Evolutionary conservation across 2,329 filamentous ascomycete genomes (phyloP), one percentile per base, ranked within the genome.

Genomic region (Xylaria arbuscula): DNA sequence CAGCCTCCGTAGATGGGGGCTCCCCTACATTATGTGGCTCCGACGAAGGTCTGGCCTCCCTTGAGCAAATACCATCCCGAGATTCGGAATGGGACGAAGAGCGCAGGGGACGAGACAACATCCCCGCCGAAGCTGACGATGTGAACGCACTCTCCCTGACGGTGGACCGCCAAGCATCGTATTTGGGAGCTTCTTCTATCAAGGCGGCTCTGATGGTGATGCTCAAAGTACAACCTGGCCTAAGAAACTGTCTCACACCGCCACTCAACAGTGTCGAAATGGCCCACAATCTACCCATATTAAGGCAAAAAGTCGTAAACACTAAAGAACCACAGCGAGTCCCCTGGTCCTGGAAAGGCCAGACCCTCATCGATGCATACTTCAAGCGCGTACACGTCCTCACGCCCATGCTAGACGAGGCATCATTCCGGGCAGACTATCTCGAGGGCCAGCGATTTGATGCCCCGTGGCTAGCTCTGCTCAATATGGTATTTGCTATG

Each of bases 401-500:
- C 72, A 86, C 90, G 3, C 92, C 92, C 0, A 89, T 93, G 85
- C 83, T 94, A 2, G 91, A 94, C 72, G 91, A 93, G 77, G 86
- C 87, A 19, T 85, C 87, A 10, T 93, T 93, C 78, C 87, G 89
- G 70, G 87, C 88, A 10, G 88, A 88, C 61, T 91, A 90, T 72
- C 81, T 89, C 17, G 85, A 87, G 66, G 87, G 87, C 11, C 86
- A 88, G 70, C 84, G 90, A 19, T 88, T 84, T 67, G 91, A 93
- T 76, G 83, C 87, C 0, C 86, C 90, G 22, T 94, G 92, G 92
- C 83, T 93, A 19, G 89, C 89, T 9, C 80, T 94, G 7, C 81
- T 93, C 22, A 93, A 94, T 77, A 92, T 92, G 82, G 90, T 94
- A 4, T 90, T 93, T 72, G 90, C 91, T 4, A 87, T 93, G 81